Evolutionary conservation across 345 rosid species (phyloP), one percentile per base, ranked within the genome.

Genomic region (Eutrema yunnanense): DNA sequence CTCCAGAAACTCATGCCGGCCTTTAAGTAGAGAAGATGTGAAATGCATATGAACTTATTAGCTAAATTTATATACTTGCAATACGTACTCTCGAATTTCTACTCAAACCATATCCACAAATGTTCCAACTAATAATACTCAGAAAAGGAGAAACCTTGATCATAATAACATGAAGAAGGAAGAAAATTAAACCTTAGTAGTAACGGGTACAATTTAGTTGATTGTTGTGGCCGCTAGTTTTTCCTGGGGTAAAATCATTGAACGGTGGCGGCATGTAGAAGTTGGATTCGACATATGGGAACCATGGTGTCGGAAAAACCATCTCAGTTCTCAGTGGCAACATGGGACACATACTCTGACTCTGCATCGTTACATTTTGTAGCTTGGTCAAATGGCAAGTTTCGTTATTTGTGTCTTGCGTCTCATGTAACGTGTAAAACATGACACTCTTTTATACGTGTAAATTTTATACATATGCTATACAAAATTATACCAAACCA

Each of bases 1-100:
- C 64, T 94, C 96, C 14, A 94, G 37, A 61, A 87, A 81, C 78
- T 89, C 98, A 52, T 87, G 96, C 58, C 97, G 87, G 75, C 86
- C 98, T 90, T 62, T 74, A n/a, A 1, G 52, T 47, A 66, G 11
- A 48, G 34, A 32, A 5, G 5, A 32, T 32, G 34, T 4, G 40
- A 19, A 19, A 19, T 19, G 19, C 19, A 19, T 19, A 19, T 19
- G 19, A 19, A 19, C 19, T 19, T 19, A 19, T 19, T 19, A 19
- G 19, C 19, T 19, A 19, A 7, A 36, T 36, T 36, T 36, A 6
- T 6, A 19, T 19, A 19, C 19, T 19, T 19, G 19, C 19, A 19
- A 4, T 6, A 7, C 6, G 6, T 36, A 36, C 40, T 36, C 40
- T 6, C 40, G 3, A 36, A 36, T 6, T 36, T 36, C 2, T 36